Conservation (phyloP, 371 early-diverging fungal genomes). For the Mucor ambiguus region DNA sequence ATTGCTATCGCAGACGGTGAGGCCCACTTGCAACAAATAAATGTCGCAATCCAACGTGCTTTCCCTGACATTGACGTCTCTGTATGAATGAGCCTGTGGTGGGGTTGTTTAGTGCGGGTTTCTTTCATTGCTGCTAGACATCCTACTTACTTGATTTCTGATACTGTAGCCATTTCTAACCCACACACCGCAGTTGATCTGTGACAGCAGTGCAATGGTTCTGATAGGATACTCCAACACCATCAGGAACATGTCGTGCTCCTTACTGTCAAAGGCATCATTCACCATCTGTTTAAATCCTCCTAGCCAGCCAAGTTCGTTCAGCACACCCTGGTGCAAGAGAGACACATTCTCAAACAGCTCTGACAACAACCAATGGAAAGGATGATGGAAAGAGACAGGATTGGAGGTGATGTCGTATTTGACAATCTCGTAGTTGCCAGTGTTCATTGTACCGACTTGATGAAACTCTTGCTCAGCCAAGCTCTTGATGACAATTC, state of each 20-base stretch:
- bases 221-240: constrained; percentile 83
- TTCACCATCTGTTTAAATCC: constrained; percentile 61
- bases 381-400: constrained; percentile 88
- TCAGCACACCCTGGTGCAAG: constrained; percentile 56
- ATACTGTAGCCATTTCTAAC: constrained; percentile 90
- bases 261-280: constrained; percentile 19
- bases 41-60: constrained; percentile 85
- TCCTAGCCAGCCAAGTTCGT: constrained; percentile 49
- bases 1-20: constrained; percentile 70
- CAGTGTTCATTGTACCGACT: constrained; percentile 36
- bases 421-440: constrained; percentile 50
- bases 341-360: constrained; percentile 72
- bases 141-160: constrained; percentile 56
- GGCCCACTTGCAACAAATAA: constrained; percentile 77
- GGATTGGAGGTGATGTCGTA: constrained; percentile 70
- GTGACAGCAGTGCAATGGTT: constrained; percentile 72
- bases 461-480: constrained; percentile 28
- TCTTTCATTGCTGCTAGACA: not conserved
- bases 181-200: constrained; percentile 92
- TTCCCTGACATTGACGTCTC: constrained; percentile 76
- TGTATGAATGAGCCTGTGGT: constrained; percentile 74
- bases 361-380: constrained; percentile 90
- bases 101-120: not conserved
- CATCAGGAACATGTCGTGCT: constrained; percentile 32
- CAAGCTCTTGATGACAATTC: constrained; percentile 30